Evolutionary conservation across 306 rosid species (phyloP).

Genomic region (Lathyrus aphaca): DNA sequence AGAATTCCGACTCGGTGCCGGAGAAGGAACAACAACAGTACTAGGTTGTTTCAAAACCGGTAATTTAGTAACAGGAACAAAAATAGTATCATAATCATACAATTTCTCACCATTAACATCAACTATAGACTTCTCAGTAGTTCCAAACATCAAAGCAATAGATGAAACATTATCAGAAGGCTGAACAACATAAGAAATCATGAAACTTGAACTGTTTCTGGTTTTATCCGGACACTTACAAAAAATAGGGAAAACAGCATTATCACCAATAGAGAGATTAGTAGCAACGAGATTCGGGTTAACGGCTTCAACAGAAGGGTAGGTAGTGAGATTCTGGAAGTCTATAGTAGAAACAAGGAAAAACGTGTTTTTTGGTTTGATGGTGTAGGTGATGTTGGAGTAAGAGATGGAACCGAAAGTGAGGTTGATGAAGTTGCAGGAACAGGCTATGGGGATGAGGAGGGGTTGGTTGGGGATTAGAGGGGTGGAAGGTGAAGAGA

Average conservation of each 20-base stretch:
- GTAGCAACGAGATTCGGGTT: slow-evolving; percentile 63
- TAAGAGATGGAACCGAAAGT: slow-evolving; percentile 59
- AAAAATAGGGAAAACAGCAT: slow-evolving; percentile 64
- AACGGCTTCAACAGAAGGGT: slow-evolving; percentile 59
- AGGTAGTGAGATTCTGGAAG: slow-evolving; percentile 73
- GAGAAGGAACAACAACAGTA: slow-evolving; percentile 22
- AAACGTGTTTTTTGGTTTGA: slow-evolving; percentile 57
- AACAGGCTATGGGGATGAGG: slow-evolving; percentile 70
- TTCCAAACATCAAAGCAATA: slow-evolving; percentile 59
- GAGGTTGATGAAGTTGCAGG: slow-evolving; percentile 59
- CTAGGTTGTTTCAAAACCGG: slow-evolving; percentile 67
- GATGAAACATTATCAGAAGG: slow-evolving; percentile 64
- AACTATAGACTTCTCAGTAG: slow-evolving; percentile 38
- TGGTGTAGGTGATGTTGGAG: slow-evolving; percentile 66
- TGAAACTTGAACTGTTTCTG: slow-evolving; percentile 33
- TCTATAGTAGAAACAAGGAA: slow-evolving; percentile 50
- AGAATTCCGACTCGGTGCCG: slow-evolving; percentile 31
- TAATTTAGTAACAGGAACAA: slow-evolving; percentile 61
- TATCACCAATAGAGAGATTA: slow-evolving; percentile 52
- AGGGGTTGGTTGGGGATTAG: slow-evolving; percentile 59
- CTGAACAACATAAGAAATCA: slow-evolving; percentile 74
- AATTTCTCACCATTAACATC: slow-evolving; percentile 43
- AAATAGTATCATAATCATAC: slow-evolving; percentile 57
- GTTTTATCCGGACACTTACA: slow-evolving; percentile 72
- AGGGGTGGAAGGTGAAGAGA: slow-evolving; percentile 56